Base-by-base conservation (phyloP, 805 yeast species). In the Ogataea ganodermae region DNA sequence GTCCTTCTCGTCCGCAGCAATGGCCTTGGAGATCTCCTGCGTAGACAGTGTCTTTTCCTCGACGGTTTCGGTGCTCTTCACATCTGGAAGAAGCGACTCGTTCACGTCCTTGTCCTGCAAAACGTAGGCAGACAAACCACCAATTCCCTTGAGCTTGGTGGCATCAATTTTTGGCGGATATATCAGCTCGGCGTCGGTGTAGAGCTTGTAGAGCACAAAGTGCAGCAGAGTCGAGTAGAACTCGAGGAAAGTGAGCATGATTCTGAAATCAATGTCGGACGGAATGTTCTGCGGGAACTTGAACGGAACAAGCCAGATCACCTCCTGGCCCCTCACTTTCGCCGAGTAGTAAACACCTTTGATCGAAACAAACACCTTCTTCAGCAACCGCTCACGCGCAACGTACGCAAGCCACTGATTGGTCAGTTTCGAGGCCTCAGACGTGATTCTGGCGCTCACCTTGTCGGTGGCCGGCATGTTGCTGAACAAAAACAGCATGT, bases 321-420 rank as follows among this genome's bases (percentile, higher is more conserved):
- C 78, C 56, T 89, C 96, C 68, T 90, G 96, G 56, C 99, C 99
- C 67, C 79, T 83, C 39, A 94, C 82, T 52, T 67, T 79, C 27
- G 97, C 98, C 67, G 90, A 89, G 65, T 92, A 94, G 70, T 94
- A 94, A 14, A 92, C 95, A 72, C 99, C 99, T 70, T 94, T 94
- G 63, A 94, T 92, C 41, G 96, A 86, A 31, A 94, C 97, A 71
- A 94, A 94, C 13, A 90, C 96, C 67, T 92, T 94, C 58, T 83
- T 81, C 57, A 94, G 71, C 28, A 83, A 72, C 61, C 90, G 78
- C 67, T 92, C 96, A 59, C 83, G 83, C 12, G 98, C 89, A 48
- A 92, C 85, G 65, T 77, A 92, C 0, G 98, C 98, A 67, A 86
- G 76, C 98, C 99, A 94, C 68, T 94, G 96, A 68, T 88, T 88